Evolutionary conservation across 352 stramenopile species (phyloP).

Genomic region (Phytophthora podocarpi): DNA sequence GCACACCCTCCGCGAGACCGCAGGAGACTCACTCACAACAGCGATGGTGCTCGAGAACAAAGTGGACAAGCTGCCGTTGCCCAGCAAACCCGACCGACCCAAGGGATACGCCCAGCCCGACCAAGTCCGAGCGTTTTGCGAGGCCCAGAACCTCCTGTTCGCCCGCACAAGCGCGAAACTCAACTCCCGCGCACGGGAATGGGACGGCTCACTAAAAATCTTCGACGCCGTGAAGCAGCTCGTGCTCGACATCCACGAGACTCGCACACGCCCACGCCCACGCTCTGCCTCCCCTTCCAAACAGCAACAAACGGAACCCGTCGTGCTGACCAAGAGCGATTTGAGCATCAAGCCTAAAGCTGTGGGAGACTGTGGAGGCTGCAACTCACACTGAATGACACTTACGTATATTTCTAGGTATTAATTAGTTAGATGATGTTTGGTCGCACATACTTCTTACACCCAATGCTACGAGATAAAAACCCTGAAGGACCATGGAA

Average conservation of each 20-base stretch:
- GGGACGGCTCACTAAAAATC: slow-evolving; percentile 52
- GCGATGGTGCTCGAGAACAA: slow-evolving; percentile 94
- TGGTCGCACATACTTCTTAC: slow-evolving; percentile 89
- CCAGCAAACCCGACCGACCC: too few relatives aligned
- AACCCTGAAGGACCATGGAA: slow-evolving; percentile 82
- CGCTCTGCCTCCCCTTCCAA: slow-evolving; percentile 1
- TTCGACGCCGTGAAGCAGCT: slow-evolving; percentile 59
- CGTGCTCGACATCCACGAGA: slow-evolving; percentile 66
- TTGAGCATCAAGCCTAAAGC: slow-evolving; percentile 3
- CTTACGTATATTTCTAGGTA: too few relatives aligned
- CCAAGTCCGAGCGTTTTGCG: slow-evolving; percentile 57
- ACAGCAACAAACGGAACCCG: slow-evolving; percentile 1
- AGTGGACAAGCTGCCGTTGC: slow-evolving; percentile 62
- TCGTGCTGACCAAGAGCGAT: slow-evolving; percentile 17
- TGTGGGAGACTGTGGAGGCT: slow-evolving; percentile 24
- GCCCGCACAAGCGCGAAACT: slow-evolving; percentile 65
- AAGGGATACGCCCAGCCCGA: slow-evolving; percentile 55
- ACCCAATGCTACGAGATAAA: slow-evolving; percentile 90
- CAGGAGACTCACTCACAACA: slow-evolving; percentile 81
- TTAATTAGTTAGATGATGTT: too few relatives aligned
- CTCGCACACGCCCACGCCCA: not conserved
- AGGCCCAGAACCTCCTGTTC: slow-evolving; percentile 66
- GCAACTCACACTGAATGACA: slow-evolving; percentile 16
- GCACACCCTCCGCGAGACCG: slow-evolving; percentile 84
- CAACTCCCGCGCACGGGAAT: slow-evolving; percentile 62